These are phyloP conservation scores for Penicillium coffeae DNA, from an alignment of 495 filamentous ascomycete genomes.

Conservation along the genomic window DNA sequence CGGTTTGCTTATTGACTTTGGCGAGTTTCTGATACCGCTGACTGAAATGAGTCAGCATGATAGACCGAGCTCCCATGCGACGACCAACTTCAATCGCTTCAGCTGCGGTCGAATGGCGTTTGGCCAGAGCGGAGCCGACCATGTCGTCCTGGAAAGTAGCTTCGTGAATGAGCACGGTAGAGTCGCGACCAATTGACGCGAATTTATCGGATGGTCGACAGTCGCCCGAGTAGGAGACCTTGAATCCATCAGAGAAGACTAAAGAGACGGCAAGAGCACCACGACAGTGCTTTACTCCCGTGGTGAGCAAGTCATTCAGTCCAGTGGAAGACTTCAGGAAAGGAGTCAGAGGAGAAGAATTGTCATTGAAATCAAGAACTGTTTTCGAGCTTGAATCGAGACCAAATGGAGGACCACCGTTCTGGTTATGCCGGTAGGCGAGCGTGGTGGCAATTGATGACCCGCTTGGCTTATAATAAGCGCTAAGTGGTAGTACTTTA, in stretches of 20 bases:
- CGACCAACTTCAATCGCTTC: conserved; percentile 79
- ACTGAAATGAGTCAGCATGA: conserved; percentile 88
- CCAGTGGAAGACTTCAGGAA: conserved; percentile 41
- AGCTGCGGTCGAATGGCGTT: conserved; percentile 81
- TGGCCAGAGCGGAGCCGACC: conserved; percentile 69
- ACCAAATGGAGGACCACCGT: conserved; percentile 27
- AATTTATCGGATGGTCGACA: conserved; percentile 74
- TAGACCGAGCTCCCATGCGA: conserved; percentile 69
- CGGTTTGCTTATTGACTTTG: conserved; percentile 17
- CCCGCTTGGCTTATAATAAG: conserved; percentile 13
- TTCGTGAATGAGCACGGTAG: conserved; percentile 88
- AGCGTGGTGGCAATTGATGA: conserved; percentile 22
- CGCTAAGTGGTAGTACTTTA: conserved; percentile 48
- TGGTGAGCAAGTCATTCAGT: conserved; percentile 45
- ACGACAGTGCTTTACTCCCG: conserved; percentile 70
- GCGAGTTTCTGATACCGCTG: conserved; percentile 88
- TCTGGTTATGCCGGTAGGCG: conserved; percentile 26
- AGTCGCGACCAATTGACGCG: conserved; percentile 62
- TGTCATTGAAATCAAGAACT: conserved; percentile 24
- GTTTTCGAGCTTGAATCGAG: conserved; percentile 15
- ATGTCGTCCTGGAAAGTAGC: conserved; percentile 92
- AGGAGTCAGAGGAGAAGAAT: conserved; percentile 22
- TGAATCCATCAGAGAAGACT: conserved; percentile 75
- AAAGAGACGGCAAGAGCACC: conserved; percentile 72
- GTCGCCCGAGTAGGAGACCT: conserved; percentile 89